Conservation (phyloP, 257 asterid species). For the Nicotiana sylvestris region DNA sequence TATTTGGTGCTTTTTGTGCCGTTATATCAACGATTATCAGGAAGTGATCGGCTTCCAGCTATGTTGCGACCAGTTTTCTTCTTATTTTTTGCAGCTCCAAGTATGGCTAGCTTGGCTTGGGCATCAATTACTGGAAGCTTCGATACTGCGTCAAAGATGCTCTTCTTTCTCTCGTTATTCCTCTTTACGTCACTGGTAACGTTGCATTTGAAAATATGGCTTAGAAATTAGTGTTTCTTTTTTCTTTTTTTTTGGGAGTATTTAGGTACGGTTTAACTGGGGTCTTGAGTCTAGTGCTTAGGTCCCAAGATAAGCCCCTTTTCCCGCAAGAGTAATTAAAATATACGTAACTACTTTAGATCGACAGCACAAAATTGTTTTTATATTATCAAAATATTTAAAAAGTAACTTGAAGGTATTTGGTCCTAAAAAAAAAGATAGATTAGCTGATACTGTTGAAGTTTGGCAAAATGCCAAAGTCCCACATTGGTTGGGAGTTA, state of each 20-base stretch:
- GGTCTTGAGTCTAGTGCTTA: no score
- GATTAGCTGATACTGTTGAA: no score
- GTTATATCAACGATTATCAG: slow-evolving; percentile 52
- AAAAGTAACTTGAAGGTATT: neutral
- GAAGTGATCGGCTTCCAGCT: slow-evolving; percentile 49
- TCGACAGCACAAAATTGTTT: neutral
- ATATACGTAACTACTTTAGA: no score
- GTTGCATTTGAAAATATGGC: neutral
- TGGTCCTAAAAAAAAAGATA: neutral
- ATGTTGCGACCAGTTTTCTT: slow-evolving; percentile 54
- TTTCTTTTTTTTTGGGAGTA: neutral
- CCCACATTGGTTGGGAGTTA: no score
- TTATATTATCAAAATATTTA: no score
- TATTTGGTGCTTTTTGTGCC: slow-evolving; percentile 68
- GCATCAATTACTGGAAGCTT: slow-evolving; percentile 54
- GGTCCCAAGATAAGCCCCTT: no score
- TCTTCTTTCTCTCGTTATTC: slow-evolving; percentile 61
- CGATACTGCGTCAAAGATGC: slow-evolving; percentile 57
- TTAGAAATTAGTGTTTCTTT: neutral
- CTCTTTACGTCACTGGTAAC: slow-evolving; percentile 60
- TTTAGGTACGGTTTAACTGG: neutral
- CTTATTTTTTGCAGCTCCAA: slow-evolving; percentile 60
- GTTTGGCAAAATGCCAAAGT: no score
- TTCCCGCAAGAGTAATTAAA: no score
- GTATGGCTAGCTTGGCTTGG: slow-evolving; percentile 73